A percentile compares a stretch with the other conserved stretches of the same genome.
Conservation (phyloP, 225 moss, liverwort and hornwort species). For the Sphagnum contortum region DNA sequence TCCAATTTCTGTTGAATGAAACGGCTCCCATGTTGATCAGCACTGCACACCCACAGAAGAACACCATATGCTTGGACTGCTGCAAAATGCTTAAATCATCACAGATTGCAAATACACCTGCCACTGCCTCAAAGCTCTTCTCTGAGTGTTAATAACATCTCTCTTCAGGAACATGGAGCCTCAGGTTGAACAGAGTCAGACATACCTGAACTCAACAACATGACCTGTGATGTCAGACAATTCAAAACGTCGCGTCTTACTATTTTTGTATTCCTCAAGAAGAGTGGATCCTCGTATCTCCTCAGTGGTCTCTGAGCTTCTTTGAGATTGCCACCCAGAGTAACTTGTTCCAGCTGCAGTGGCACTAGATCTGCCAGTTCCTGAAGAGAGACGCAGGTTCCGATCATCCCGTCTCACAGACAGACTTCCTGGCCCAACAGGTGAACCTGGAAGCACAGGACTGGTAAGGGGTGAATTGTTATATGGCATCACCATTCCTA, state of each 20-base stretch:
- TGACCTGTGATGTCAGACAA: slow-evolving; percentile 86
- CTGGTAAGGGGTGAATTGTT: slow-evolving; percentile 79
- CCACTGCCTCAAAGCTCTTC: too few relatives aligned
- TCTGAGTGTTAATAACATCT: too few relatives aligned
- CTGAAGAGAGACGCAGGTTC: slow-evolving; percentile 56
- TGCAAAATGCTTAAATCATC: too few relatives aligned
- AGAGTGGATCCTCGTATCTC: slow-evolving; percentile 73
- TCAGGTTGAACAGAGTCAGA: neutral
- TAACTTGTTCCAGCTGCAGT: slow-evolving; percentile 32
- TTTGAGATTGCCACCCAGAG: slow-evolving; percentile 75
- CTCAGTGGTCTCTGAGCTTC: slow-evolving; percentile 56
- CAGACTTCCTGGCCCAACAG: slow-evolving; percentile 61
- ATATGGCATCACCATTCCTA: slow-evolving; percentile 74
- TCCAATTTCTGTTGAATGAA: slow-evolving; percentile 97
- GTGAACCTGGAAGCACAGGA: slow-evolving; percentile 89
- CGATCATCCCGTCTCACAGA: slow-evolving; percentile 70
- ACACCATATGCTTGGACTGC: too few relatives aligned
- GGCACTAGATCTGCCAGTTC: slow-evolving; percentile 52
- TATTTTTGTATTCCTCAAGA: slow-evolving; percentile 94
- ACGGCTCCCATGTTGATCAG: slow-evolving; percentile 96
- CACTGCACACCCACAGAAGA: slow-evolving; percentile 37
- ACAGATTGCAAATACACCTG: too few relatives aligned
- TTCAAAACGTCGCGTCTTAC: slow-evolving; percentile 90
- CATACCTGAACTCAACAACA: slow-evolving; percentile 96
- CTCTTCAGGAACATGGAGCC: too few relatives aligned